phyloP scores from a whole-genome alignment of 495 filamentous ascomycete genomes.

The Penicillium lividum region DNA sequence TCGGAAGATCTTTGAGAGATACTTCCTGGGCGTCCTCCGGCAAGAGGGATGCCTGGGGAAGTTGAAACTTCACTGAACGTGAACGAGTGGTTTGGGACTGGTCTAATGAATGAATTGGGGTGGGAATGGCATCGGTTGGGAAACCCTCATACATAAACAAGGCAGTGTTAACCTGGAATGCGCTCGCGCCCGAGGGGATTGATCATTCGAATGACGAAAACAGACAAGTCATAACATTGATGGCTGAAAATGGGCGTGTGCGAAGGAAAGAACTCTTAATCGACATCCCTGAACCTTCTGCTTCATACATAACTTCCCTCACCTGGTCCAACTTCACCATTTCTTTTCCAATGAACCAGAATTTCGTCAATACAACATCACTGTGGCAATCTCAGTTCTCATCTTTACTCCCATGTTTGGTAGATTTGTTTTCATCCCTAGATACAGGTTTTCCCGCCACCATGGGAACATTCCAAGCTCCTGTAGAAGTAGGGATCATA shows the following conservation, averaged over 20 bases:
- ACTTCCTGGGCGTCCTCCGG: slow-evolving; percentile 10
- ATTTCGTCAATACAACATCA: background rate
- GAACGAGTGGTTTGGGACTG: slow-evolving; percentile 8
- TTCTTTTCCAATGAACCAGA: background rate
- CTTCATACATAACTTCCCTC: background rate
- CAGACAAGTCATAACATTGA: slow-evolving; percentile 3
- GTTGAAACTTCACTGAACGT: slow-evolving; percentile 11
- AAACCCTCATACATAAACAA: slow-evolving; percentile 33
- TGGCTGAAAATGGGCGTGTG: background rate
- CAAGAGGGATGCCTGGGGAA: slow-evolving; percentile 12
- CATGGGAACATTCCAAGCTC: slow-evolving; percentile 20
- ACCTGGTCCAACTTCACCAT: background rate
- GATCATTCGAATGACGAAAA: slow-evolving; percentile 20
- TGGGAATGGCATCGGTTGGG: slow-evolving; percentile 23
- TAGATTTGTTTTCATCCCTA: slow-evolving; percentile 24
- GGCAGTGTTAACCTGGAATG: slow-evolving; percentile 32
- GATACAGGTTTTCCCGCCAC: slow-evolving; percentile 19
- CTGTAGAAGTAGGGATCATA: slow-evolving; percentile 6
- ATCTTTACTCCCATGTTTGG: slow-evolving; percentile 1
- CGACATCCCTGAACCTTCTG: background rate
- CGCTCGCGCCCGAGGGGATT: slow-evolving; percentile 26
- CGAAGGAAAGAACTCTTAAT: background rate
- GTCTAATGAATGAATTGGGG: slow-evolving; percentile 18
- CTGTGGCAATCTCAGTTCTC: background rate
- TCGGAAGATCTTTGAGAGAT: slow-evolving; percentile 19